Percentiles rank a stretch among this genome's conserved stretches.
These are phyloP conservation scores for Phytopythium litorale DNA, from an alignment of 352 stramenopile species.

Conservation along the genomic window DNA sequence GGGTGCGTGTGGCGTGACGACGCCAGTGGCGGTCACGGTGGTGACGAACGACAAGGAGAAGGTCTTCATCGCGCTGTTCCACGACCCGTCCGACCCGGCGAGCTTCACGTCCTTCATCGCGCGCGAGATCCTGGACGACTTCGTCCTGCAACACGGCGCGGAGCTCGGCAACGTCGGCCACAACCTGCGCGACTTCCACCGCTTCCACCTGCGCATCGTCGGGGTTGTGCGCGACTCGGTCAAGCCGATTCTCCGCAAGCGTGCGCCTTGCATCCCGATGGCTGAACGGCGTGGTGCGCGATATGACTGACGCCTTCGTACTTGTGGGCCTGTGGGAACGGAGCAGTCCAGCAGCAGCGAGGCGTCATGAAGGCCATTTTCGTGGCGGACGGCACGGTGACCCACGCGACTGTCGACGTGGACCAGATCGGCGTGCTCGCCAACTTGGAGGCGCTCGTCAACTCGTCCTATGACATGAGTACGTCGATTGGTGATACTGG, in stretches of 20 bases:
- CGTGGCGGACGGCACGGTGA: conserved; percentile 81
- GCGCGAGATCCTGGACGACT: conserved; percentile 82
- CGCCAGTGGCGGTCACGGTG: conserved; percentile 82
- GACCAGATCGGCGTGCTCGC: conserved; percentile 90
- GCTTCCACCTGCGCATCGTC: conserved; percentile 86
- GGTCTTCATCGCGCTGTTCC: conserved; percentile 91
- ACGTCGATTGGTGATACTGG: conserved; percentile 12
- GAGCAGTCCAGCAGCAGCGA: conserved; percentile 80
- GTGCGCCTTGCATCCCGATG: conserved; percentile 25
- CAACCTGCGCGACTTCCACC: conserved; percentile 90
- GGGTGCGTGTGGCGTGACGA: too few species aligned
- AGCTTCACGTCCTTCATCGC: conserved; percentile 86
- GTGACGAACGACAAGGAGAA: conserved; percentile 87
- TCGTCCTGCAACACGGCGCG: conserved; percentile 71
- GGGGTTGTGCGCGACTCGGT: conserved; percentile 80
- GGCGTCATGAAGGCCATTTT: conserved; percentile 88
- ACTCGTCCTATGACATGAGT: conserved; percentile 85
- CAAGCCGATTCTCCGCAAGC: conserved; percentile 80
- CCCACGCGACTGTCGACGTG: conserved; percentile 81
- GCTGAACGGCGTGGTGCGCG: neutral
- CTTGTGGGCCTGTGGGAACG: neutral
- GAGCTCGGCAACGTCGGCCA: conserved; percentile 81
- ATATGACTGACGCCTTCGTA: neutral
- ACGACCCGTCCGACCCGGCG: conserved; percentile 76
- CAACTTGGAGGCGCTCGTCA: conserved; percentile 87